These are phyloP conservation scores for Wickerhamomyces sp. DNA, from an alignment of 1,139 yeast genomes.

Conservation along the genomic window DNA sequence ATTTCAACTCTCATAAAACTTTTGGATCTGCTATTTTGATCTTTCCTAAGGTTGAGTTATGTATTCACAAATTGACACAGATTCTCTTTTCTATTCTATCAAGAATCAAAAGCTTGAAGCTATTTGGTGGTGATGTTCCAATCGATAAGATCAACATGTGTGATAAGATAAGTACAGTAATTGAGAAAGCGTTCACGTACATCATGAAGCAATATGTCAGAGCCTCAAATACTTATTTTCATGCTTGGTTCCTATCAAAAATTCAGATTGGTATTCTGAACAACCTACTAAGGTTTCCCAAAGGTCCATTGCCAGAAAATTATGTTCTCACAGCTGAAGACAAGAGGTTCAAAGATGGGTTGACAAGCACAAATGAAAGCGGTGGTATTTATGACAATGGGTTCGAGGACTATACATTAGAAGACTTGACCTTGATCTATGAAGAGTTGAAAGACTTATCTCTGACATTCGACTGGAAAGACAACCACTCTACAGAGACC, in stretches of 20 bases:
- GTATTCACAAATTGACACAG: conserved; percentile 16
- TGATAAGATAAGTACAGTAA: conserved; percentile 9
- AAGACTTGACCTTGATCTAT: neutral
- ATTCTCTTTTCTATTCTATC: conserved; percentile 10
- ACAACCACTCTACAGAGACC: neutral
- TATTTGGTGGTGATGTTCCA: conserved; percentile 1
- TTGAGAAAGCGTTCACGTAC: conserved; percentile 2
- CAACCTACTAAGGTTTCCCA: conserved; percentile 7
- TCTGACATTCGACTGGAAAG: neutral
- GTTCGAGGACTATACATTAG: neutral
- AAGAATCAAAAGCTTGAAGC: conserved; percentile 15
- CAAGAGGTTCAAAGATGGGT: neutral
- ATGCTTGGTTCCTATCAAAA: conserved; percentile 19
- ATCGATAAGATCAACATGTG: neutral
- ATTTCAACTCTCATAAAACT: conserved; percentile 13
- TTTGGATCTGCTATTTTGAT: conserved; percentile 15
- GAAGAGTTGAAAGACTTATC: neutral
- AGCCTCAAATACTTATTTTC: conserved; percentile 18
- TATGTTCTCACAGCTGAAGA: neutral
- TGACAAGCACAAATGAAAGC: neutral
- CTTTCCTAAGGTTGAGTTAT: conserved; percentile 18
- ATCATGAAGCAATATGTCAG: conserved; percentile 9
- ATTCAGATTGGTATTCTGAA: conserved; percentile 13
- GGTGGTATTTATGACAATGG: neutral
- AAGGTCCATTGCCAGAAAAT: conserved; percentile 5